Percentiles rank a stretch among this genome's conserved stretches.
Evolutionary conservation across 495 filamentous ascomycete genomes (phyloP).

Genomic region (Hypoxylon lienhwacheense): DNA sequence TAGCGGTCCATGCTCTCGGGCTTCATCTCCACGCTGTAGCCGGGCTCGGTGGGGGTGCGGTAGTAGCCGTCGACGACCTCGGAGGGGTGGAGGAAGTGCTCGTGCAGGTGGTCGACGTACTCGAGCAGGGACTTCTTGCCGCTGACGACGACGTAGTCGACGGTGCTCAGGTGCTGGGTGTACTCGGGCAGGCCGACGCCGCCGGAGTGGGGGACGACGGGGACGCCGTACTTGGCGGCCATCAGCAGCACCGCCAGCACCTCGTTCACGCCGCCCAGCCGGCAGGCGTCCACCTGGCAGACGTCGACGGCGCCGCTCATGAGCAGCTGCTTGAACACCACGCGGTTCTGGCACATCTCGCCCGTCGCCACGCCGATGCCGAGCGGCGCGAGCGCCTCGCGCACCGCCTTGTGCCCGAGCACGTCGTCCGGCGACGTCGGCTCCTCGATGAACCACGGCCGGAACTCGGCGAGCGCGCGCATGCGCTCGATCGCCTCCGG

Average conservation of each 20-base stretch:
- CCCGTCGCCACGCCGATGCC: constrained; percentile 88
- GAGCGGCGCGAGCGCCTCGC: constrained; percentile 71
- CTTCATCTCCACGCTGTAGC: constrained; percentile 94
- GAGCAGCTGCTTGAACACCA: constrained; percentile 91
- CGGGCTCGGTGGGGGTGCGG: constrained; percentile 77
- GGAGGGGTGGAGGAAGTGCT: constrained; percentile 84
- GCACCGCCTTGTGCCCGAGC: constrained; percentile 81
- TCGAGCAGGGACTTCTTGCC: constrained; percentile 82
- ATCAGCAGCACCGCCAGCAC: constrained; percentile 88
- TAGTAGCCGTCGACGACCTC: constrained; percentile 85
- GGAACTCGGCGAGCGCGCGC: constrained; percentile 77
- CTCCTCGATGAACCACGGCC: constrained; percentile 97
- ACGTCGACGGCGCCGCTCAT: constrained; percentile 78
- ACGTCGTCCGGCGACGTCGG: constrained; percentile 94
- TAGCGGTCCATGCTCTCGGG: constrained; percentile 78
- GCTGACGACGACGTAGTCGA: constrained; percentile 88
- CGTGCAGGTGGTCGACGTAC: constrained; percentile 91
- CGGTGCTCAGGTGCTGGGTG: constrained; percentile 89
- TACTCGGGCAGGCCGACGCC: constrained; percentile 93
- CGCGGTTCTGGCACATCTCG: constrained; percentile 96
- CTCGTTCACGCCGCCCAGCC: constrained; percentile 90
- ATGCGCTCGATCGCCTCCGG: constrained; percentile 90
- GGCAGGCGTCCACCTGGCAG: constrained; percentile 89
- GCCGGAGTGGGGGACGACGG: constrained; percentile 85
- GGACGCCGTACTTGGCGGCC: constrained; percentile 81